A percentile compares a stretch with the other conserved stretches of the same genome.
phyloP scores from a whole-genome alignment of 768 basidiomycete species.

The Panellus pusillus region DNA sequence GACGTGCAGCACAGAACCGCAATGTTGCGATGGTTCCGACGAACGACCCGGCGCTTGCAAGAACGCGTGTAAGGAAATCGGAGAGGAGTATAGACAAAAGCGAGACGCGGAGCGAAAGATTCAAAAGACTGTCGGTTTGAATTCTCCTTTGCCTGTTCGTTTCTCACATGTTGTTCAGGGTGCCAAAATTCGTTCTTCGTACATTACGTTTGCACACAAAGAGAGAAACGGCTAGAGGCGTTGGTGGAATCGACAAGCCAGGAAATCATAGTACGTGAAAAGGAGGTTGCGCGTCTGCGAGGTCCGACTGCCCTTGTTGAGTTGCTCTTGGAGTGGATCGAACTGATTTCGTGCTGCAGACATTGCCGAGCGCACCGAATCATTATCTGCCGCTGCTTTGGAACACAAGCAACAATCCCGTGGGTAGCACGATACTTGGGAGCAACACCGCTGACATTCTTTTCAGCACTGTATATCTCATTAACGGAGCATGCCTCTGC shows the following conservation, averaged over 20 bases:
- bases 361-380: slow-evolving; percentile 75
- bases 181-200: slow-evolving; percentile 86
- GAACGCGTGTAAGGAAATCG: slow-evolving; percentile 75
- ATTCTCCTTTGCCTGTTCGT: not conserved
- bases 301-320: slow-evolving; percentile 40
- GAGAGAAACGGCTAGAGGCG: slow-evolving; percentile 81
- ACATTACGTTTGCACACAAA: slow-evolving; percentile 83
- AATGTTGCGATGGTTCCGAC: slow-evolving; percentile 97
- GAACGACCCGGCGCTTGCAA: slow-evolving; percentile 80
- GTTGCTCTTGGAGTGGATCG: not conserved
- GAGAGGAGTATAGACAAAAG: slow-evolving; percentile 65
- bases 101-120: slow-evolving; percentile 75
- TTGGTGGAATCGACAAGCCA: slow-evolving; percentile 50
- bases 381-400: slow-evolving; percentile 73
- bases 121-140: slow-evolving; percentile 68
- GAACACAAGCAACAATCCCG: slow-evolving; percentile 87
- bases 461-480: slow-evolving; percentile 73
- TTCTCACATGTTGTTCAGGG: slow-evolving; percentile 51
- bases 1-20: slow-evolving; percentile 61
- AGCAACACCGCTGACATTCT: slow-evolving; percentile 1
- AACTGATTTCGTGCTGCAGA: slow-evolving; percentile 41
- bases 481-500: slow-evolving; percentile 73
- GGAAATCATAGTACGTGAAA: slow-evolving; percentile 64
- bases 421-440: slow-evolving; percentile 36
- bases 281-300: slow-evolving; percentile 71